These are phyloP conservation scores for Dioszegia aurantiaca DNA, from an alignment of 768 basidiomycete species.

Conservation along the genomic window DNA sequence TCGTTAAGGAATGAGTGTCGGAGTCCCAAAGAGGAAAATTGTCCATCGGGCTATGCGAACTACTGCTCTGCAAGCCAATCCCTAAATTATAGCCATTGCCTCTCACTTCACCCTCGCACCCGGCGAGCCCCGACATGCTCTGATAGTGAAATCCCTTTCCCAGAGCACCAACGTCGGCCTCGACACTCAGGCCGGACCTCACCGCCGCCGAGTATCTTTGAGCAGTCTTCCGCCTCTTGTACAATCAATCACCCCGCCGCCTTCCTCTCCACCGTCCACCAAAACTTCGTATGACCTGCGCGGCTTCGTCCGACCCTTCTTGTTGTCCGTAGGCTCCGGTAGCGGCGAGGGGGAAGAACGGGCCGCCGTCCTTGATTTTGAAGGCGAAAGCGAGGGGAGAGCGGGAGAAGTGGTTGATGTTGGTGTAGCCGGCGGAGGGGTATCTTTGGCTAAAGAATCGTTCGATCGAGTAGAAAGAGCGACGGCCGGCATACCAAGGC, in stretches of 20 bases:
- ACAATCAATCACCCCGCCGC: constrained; percentile 10
- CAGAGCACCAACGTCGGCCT: too few species aligned
- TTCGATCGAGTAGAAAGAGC: not conserved
- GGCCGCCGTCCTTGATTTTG: not conserved
- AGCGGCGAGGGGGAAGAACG: constrained; percentile 5
- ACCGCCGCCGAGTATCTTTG: not conserved
- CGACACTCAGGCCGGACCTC: not conserved
- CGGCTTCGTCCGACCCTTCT: not conserved
- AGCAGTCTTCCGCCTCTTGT: constrained; percentile 9
- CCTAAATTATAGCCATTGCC: too few species aligned
- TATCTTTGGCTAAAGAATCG: not conserved
- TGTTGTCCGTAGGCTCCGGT: not conserved
- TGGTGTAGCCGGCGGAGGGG: not conserved
- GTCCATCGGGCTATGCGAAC: too few species aligned
- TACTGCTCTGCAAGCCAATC: too few species aligned
- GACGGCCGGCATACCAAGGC: constrained; percentile 1
- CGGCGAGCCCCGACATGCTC: too few species aligned
- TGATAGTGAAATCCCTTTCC: too few species aligned
- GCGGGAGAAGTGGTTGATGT: not conserved
- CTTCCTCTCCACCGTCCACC: constrained; percentile 1
- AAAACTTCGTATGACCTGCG: constrained; percentile 12
- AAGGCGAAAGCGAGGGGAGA: not conserved
- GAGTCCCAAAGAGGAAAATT: too few species aligned
- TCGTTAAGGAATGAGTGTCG: too few species aligned
- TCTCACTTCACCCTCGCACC: too few species aligned